Percentiles rank a stretch among this genome's conserved stretches.
Evolutionary conservation across 495 filamentous ascomycete genomes (phyloP).

Genomic region (Penicillium subrubescens): DNA sequence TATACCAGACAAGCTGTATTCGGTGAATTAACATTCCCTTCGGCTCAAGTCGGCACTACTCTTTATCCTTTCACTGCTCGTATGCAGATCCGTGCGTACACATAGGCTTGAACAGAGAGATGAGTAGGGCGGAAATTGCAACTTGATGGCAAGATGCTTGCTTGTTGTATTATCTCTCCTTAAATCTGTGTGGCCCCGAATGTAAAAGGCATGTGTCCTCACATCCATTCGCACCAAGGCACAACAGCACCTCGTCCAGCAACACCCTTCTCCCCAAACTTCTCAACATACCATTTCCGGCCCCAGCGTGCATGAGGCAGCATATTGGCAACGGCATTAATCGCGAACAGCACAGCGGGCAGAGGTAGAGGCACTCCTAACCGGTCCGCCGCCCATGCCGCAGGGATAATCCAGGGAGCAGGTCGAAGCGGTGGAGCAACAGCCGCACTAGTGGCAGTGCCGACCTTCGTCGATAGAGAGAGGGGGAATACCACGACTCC

Average conservation of each 20-base stretch:
- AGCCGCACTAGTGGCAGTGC: slow-evolving; percentile 1
- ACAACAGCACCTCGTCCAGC: slow-evolving; percentile 77
- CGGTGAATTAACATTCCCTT: too few species aligned
- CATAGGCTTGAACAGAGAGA: not conserved
- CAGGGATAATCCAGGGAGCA: slow-evolving; percentile 57
- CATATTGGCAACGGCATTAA: slow-evolving; percentile 91
- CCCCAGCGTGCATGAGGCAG: slow-evolving; percentile 83
- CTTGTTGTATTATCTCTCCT: not conserved
- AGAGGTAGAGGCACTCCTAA: slow-evolving; percentile 39
- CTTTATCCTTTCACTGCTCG: too few species aligned
- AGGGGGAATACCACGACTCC: slow-evolving; percentile 39
- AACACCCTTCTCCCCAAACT: slow-evolving; percentile 80
- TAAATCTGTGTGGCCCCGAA: not conserved
- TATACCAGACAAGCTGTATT: too few species aligned
- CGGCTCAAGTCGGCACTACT: too few species aligned
- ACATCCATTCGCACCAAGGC: slow-evolving; percentile 63
- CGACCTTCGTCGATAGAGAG: slow-evolving; percentile 6
- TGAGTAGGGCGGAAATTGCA: not conserved
- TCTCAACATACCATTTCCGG: slow-evolving; percentile 82
- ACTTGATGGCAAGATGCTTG: not conserved
- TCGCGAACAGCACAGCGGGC: slow-evolving; percentile 76
- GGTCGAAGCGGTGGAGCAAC: slow-evolving; percentile 28
- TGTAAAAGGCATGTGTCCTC: slow-evolving; percentile 2
- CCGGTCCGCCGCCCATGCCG: slow-evolving; percentile 46
- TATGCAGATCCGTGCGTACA: too few species aligned